Evolutionary conservation across 2,329 filamentous ascomycete species (phyloP), one percentile per base, ranked within the genome.

Genomic region (Pyricularia sp.): DNA sequence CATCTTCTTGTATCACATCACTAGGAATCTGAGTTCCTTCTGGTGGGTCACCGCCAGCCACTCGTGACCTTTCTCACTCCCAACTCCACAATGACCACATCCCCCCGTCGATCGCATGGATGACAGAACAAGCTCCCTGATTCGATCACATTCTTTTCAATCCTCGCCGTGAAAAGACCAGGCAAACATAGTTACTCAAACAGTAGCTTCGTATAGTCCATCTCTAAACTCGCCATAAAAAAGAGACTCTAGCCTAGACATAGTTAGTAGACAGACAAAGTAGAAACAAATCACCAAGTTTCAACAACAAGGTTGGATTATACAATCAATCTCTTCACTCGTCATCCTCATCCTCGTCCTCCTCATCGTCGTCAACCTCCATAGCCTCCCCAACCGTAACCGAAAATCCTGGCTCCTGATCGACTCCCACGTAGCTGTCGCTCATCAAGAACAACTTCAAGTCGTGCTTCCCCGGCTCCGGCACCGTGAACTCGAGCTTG

Each of bases 371-470:
- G 78, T 97, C 94, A 76, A 97, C 92, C 69, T 98, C 95, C 92
- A 95, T 96, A 5, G 93, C 93, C 79, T 99, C 95, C 1, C 90
- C 92, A 31, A 92, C 95, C 68, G 86, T 90, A 64, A 99, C 89
- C 69, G 87, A 90, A 78, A 99, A 98, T 5, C 88, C 88, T 68
- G 94, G 92, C 76, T 97, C 96, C 81, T 99, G 95, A 81, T 99
- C 96, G 68, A 99, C 93, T 30, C 95, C 95, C 50, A 97, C 87
- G 78, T 99, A 99, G 78, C 92, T 94, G 81, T 99, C 95, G 78
- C 94, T 95, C 91, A 99, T 97, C 77, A 99, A 83, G 81, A 92
- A 97, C 72, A 98, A 83, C 78, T 94, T 97, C 76, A 99, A 80
- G 70, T 94, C 88, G 78, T 97, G 92, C 76, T 93, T 87, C 67